Conservation (phyloP, 139 green algal species). For the Penium margaritaceum region DNA sequence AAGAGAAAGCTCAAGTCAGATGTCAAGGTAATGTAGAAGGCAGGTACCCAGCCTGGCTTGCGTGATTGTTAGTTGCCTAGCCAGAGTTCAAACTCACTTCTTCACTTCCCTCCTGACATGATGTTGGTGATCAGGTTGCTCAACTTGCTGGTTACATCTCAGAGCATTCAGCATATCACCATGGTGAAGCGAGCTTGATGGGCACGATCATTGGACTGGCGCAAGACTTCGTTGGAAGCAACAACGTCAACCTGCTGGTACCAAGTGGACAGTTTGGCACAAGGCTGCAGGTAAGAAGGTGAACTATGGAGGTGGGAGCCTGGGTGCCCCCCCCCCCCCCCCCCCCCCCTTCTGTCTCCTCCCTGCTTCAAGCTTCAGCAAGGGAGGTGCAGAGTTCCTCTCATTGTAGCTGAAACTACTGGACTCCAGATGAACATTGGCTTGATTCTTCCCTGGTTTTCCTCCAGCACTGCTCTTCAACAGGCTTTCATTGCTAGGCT, state of each 20-base stretch:
- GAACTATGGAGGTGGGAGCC: neutral
- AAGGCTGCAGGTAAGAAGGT: slow-evolving; percentile 41
- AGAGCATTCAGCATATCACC: slow-evolving; percentile 97
- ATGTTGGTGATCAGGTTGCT: slow-evolving; percentile 80
- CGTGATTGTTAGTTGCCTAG: no score
- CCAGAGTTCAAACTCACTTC: no score
- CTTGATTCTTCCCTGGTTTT: no score
- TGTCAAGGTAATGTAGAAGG: slow-evolving; percentile 76
- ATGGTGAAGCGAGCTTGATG: slow-evolving; percentile 81
- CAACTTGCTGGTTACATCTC: slow-evolving; percentile 92
- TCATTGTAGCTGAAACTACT: no score
- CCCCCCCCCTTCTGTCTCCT: neutral
- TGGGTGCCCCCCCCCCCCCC: neutral
- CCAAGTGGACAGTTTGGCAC: slow-evolving; percentile 56
- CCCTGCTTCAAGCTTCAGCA: neutral
- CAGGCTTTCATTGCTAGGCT: no score
- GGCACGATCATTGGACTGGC: slow-evolving; percentile 82
- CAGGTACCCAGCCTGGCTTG: no score
- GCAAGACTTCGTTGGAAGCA: slow-evolving; percentile 91
- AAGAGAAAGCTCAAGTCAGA: slow-evolving; percentile 90
- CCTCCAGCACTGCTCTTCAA: no score
- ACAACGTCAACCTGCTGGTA: slow-evolving; percentile 96
- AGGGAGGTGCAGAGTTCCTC: no score
- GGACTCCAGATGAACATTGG: no score
- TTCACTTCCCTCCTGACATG: no score